Base-by-base conservation (phyloP, 2,329 filamentous ascomycete species). In the Aspergillus sp. region DNA sequence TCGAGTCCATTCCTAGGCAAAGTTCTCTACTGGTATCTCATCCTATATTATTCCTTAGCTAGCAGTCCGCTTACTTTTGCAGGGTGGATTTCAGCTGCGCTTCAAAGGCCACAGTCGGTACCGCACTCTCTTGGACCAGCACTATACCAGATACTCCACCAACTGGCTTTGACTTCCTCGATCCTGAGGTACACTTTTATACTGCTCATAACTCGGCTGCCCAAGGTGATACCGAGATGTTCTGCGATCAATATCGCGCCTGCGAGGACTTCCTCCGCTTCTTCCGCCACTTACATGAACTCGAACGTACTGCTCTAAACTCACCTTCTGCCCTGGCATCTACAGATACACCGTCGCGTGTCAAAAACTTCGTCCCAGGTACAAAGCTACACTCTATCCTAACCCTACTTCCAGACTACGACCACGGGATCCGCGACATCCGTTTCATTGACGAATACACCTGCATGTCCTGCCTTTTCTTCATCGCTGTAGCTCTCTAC, bases 81-180 rank as follows among this genome's bases (percentile, higher is more conserved):
- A 72, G 70, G 70, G 70, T 72, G 27, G 70, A 72, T 57, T 68
- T 70, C 44, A 69, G 65, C 49, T 70, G 70, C 49, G 70, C 67
- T 27, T 61, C 68, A 31, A 69, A 69, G 35, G 68, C 70, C 17
- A 68, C 70, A 37, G 63, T 69, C 44, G 60, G 63, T 39, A 64
- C 67, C 23, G 64, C 64, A 40, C 61, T 72, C 27, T 69, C 70
- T 11, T 72, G 70, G 70, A 71, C 68, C 19, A 68, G 67, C 3
- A 44, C 57, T 23, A 40, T 65, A 11, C 67, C 68, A 11, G 70
- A 70, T 45, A 49, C 21, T 7, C 59, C 57, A 21, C 66, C 67
- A 19, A 47, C 64, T 23, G 61, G 48, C 17, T 61, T 71, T 23
- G 61, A 66, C 35, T 70, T 70, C 41, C 50, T 68, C 21, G 57